Evolutionary conservation across 2,329 filamentous ascomycete species (phyloP).

Genomic region (Aspergillus proliferans): DNA sequence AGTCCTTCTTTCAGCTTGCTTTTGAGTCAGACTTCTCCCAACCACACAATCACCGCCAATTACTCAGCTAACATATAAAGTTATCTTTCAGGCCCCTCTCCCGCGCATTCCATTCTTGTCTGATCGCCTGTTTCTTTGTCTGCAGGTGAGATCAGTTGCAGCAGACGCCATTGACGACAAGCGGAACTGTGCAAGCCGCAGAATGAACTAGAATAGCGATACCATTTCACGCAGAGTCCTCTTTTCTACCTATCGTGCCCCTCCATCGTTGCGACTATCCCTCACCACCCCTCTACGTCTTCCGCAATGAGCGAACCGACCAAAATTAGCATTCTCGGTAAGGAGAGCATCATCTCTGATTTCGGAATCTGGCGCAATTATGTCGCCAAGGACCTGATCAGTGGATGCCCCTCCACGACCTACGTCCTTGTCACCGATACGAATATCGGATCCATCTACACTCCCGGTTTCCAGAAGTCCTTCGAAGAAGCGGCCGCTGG

Average conservation of each 20-base stretch:
- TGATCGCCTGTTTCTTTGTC: not conserved
- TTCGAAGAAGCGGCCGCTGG: conserved; percentile 51
- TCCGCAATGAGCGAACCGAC: conserved; percentile 41
- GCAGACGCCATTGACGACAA: not conserved
- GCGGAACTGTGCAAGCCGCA: not conserved
- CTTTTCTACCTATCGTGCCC: conserved; percentile 7
- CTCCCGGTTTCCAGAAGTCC: conserved; percentile 64
- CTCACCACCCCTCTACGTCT: conserved; percentile 1
- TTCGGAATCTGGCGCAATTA: conserved; percentile 83
- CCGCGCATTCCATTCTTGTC: not conserved
- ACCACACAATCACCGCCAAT: not conserved
- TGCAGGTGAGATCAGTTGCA: not conserved
- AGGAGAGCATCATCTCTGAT: conserved; percentile 85
- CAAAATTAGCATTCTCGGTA: conserved; percentile 75
- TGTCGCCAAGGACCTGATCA: conserved; percentile 72
- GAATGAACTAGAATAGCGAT: conserved; percentile 9
- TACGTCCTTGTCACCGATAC: conserved; percentile 97
- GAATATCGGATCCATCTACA: conserved; percentile 76
- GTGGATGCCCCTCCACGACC: conserved; percentile 73
- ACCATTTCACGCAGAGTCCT: conserved; percentile 13
- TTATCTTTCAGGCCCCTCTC: not conserved
- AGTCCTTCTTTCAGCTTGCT: not conserved
- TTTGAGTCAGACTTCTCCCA: not conserved
- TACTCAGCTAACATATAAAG: not conserved
- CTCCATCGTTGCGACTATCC: conserved; percentile 6